Conservation (phyloP, 371 early-diverging fungal genomes). For the Mortierella sp. region DNA sequence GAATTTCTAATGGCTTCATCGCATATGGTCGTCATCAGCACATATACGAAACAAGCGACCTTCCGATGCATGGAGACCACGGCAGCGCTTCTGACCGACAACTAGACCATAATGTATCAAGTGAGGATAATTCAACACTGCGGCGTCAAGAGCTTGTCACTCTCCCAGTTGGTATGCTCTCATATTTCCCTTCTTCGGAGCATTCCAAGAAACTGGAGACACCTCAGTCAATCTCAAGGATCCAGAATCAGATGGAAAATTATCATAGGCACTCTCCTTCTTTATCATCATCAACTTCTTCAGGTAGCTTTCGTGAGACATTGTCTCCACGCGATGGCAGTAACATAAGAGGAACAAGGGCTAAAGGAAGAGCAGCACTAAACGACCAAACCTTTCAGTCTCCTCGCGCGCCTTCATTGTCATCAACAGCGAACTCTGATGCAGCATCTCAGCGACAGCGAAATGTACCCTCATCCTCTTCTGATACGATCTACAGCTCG, state of each 20-base stretch:
- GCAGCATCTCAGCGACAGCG: neutral
- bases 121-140: constrained; percentile 2
- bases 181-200: constrained; percentile 52
- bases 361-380: constrained; percentile 22
- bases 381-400: constrained; percentile 39
- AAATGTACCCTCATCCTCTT: neutral
- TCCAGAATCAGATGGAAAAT: constrained; percentile 27
- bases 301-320: constrained; percentile 17
- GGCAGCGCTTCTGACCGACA: neutral
- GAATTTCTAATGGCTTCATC: constrained; percentile 17
- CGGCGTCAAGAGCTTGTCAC: constrained; percentile 50
- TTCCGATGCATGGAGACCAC: neutral
- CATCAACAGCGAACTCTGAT: neutral
- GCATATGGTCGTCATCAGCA: constrained; percentile 41
- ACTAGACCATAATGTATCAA: neutral
- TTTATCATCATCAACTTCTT: constrained; percentile 14
- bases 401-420: constrained; percentile 13
- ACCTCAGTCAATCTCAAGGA: constrained; percentile 45
- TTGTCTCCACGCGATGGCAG: neutral
- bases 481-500: neutral
- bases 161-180: constrained; percentile 42
- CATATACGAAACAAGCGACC: constrained; percentile 34
- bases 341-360: neutral
- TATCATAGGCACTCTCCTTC: constrained; percentile 9
- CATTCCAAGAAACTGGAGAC: constrained; percentile 51